phyloP scores from a whole-genome alignment of 306 rosid genomes.

The Medicago arabica region DNA sequence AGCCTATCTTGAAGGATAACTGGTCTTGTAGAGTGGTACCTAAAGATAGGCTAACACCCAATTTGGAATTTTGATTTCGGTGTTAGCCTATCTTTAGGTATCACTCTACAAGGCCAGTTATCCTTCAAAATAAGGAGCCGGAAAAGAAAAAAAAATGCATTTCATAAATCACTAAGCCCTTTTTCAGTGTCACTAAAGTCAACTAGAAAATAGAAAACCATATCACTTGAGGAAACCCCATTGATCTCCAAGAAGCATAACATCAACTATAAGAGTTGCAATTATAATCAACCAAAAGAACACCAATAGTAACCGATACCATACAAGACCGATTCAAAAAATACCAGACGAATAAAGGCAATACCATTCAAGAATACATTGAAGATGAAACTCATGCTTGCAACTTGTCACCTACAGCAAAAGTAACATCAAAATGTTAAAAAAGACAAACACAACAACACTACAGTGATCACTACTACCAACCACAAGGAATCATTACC shows the following conservation, averaged over 20 bases:
- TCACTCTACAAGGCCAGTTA: background rate
- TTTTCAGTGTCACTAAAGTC: slow-evolving; percentile 21
- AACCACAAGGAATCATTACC: slow-evolving; percentile 49
- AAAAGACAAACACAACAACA: slow-evolving; percentile 7
- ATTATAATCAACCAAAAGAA: slow-evolving; percentile 23
- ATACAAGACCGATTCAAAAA: slow-evolving; percentile 17
- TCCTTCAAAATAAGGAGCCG: slow-evolving; percentile 11
- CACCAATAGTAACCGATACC: slow-evolving; percentile 5
- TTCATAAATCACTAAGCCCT: background rate
- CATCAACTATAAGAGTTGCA: slow-evolving; percentile 15
- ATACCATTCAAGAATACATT: slow-evolving; percentile 96
- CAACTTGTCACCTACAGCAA: slow-evolving; percentile 78
- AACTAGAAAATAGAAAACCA: background rate
- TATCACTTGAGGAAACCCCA: slow-evolving; percentile 19
- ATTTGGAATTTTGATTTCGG: no score
- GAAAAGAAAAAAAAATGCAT: background rate
- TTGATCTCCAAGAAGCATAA: slow-evolving; percentile 1
- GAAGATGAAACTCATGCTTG: slow-evolving; percentile 97
- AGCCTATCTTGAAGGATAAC: slow-evolving; percentile 17
- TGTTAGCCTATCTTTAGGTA: slow-evolving; percentile 4
- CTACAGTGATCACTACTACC: background rate
- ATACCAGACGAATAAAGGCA: slow-evolving; percentile 16
- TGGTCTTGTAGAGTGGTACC: background rate
- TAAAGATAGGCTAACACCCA: background rate
- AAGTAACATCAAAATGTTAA: slow-evolving; percentile 29